Percentiles rank a stretch among this genome's conserved stretches.
Evolutionary conservation across 2,329 filamentous ascomycete genomes (phyloP).

Genomic region (Shiraia sp.): DNA sequence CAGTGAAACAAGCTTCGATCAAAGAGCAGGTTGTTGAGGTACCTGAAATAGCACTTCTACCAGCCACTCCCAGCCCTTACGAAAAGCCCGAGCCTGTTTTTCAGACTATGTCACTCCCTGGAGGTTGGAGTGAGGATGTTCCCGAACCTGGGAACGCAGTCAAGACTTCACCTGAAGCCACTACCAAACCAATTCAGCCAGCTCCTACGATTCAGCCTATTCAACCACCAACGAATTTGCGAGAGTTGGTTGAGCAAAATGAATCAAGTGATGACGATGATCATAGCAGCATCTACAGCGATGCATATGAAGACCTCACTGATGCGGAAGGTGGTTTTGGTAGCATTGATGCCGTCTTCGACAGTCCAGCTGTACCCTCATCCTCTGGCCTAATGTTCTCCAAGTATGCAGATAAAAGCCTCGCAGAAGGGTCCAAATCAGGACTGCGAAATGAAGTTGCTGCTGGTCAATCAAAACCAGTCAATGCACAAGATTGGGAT

Average conservation of each 20-base stretch:
- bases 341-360: constrained; percentile 73
- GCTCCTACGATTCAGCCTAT: constrained; percentile 6
- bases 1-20: constrained; percentile 8
- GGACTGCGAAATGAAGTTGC: constrained; percentile 12
- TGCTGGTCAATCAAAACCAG: constrained; percentile 10
- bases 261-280: constrained; percentile 42
- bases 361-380: constrained; percentile 55
- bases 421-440: constrained; percentile 15
- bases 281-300: constrained; percentile 69
- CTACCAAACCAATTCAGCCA: background rate
- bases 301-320: constrained; percentile 74
- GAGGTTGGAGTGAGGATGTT: constrained; percentile 39
- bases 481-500: constrained; percentile 63
- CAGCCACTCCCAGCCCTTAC: constrained; percentile 38
- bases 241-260: constrained; percentile 9
- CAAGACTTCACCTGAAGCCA: background rate
- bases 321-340: constrained; percentile 70
- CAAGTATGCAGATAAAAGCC: constrained; percentile 24
- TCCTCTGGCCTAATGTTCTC: constrained; percentile 27
- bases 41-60: constrained; percentile 41
- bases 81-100: constrained; percentile 31
- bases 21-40: constrained; percentile 23
- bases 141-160: constrained; percentile 7
- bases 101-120: constrained; percentile 32
- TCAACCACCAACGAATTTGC: constrained; percentile 2